Evolutionary conservation across 2,329 filamentous ascomycete genomes (phyloP).

Genomic region (Metarhizium robertsii): DNA sequence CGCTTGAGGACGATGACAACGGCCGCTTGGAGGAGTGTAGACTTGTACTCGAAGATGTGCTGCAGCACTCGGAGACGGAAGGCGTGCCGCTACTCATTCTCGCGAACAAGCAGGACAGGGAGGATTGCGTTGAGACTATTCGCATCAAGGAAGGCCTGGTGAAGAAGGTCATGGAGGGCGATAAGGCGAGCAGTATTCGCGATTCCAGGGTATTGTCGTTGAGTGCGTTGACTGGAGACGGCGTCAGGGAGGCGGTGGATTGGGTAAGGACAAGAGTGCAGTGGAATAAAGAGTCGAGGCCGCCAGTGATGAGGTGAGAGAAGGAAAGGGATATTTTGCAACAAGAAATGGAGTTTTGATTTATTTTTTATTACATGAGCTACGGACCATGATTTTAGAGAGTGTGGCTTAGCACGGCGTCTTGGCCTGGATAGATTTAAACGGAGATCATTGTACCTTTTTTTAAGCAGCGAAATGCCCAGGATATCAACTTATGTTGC

Average conservation of each 20-base stretch:
- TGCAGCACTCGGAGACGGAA: constrained; percentile 78
- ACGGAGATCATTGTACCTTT: not conserved
- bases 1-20: constrained; percentile 42
- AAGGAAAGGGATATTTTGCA: not conserved
- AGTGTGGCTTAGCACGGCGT: constrained; percentile 5
- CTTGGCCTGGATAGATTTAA: constrained; percentile 6
- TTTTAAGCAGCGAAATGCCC: not conserved
- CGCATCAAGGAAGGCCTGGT: constrained; percentile 95
- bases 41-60: constrained; percentile 78
- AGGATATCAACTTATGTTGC: not conserved
- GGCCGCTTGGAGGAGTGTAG: constrained; percentile 79
- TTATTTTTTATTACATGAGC: constrained; percentile 1
- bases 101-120: constrained; percentile 95
- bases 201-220: constrained; percentile 88
- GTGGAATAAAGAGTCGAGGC: constrained; percentile 92
- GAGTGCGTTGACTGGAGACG: constrained; percentile 78
- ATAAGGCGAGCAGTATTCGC: constrained; percentile 75
- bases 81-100: constrained; percentile 87
- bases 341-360: not conserved
- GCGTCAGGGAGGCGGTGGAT: constrained; percentile 91
- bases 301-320: constrained; percentile 77
- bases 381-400: constrained; percentile 4
- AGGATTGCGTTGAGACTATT: constrained; percentile 96
- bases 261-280: constrained; percentile 88
- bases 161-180: constrained; percentile 89